These are phyloP conservation scores for Sporisorium sorghi DNA, from an alignment of 1,284 basidiomycete genomes.

Conservation along the genomic window DNA sequence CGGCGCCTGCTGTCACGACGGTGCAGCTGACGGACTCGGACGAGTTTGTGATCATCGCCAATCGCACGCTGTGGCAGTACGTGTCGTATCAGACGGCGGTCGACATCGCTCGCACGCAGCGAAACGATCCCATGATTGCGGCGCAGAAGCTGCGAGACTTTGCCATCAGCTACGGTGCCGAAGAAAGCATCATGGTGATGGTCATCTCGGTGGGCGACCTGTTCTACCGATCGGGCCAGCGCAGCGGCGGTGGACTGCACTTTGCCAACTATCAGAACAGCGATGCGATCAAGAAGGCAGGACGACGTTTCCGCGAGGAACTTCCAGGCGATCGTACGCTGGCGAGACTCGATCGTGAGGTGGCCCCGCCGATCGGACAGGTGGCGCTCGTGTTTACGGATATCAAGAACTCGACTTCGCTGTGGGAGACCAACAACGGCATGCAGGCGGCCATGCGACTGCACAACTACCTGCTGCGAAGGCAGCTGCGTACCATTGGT, in stretches of 20 bases:
- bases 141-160: constrained; percentile 97
- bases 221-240: constrained; percentile 73
- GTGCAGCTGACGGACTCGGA: constrained; percentile 84
- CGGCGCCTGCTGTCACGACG: constrained; percentile 81
- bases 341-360: constrained; percentile 80
- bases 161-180: constrained; percentile 95
- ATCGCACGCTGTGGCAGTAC: constrained; percentile 91
- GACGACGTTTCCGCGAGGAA: constrained; percentile 52
- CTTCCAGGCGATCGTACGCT: constrained; percentile 70
- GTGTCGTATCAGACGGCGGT: constrained; percentile 96
- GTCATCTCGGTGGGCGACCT: constrained; percentile 86
- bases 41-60: constrained; percentile 96
- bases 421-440: constrained; percentile 96
- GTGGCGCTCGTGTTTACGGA: constrained; percentile 97
- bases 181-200: constrained; percentile 97
- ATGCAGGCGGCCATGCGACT: constrained; percentile 95
- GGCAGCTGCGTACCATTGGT: constrained; percentile 88
- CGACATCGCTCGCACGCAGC: constrained; percentile 88
- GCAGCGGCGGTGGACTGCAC: constrained; percentile 30
- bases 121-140: constrained; percentile 91
- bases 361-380: constrained; percentile 87
- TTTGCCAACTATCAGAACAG: constrained; percentile 36
- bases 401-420: constrained; percentile 94
- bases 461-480: constrained; percentile 88
- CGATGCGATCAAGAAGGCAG: constrained; percentile 60